Evolutionary conservation across 2,329 filamentous ascomycete genomes (phyloP), one percentile per base, ranked within the genome.

Genomic region (Immersiporthe knoxdaviesiana): DNA sequence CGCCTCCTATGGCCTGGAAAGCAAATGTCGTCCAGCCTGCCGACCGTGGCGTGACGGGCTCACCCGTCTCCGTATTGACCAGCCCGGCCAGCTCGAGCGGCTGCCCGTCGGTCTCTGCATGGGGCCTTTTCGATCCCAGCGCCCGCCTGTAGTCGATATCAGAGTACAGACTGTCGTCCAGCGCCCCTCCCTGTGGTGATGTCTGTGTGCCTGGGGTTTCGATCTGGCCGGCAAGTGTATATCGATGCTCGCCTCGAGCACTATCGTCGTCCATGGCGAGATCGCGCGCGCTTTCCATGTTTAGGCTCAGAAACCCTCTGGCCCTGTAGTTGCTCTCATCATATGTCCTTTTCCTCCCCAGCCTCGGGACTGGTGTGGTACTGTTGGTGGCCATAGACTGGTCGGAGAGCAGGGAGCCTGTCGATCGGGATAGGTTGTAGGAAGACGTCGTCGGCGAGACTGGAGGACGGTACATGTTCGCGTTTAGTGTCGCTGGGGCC

Each of bases 1-100:
- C 87, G 37, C 85, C 88, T 1, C 89, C 89, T 10, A 92, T 84
- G 0, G 91, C 84, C 54, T 81, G 86, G 41, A 92, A 81, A 6
- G 91, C 86, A 63, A 87, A 79, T 24, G 82, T 81, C 39, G 86
- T 84, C 90, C 88, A 91, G 50, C 84, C 81, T 18, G 79, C 78
- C 0, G 74, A 56, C 30, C 71, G 74, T 37, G 72, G 74, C 2
- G 74, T 72, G 8, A 78, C 75, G 21, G 78, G 74, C 14, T 68
- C 37, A 2, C 68, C 70, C n/a, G 71, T 58, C 21, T 72, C 68
- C 47, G 73, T 73, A 71, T 80, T 78, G 1, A 81, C 76, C 24
- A 77, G 75, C 24, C 76, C 79, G 11, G 77, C 74, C 12, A 77
- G 75, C 47, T 72, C 74, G 16, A 74, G 72, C 10, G 76, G 73